Base-by-base conservation (phyloP, 2,329 filamentous ascomycete genomes). In the Ramularia collo-cygni region DNA sequence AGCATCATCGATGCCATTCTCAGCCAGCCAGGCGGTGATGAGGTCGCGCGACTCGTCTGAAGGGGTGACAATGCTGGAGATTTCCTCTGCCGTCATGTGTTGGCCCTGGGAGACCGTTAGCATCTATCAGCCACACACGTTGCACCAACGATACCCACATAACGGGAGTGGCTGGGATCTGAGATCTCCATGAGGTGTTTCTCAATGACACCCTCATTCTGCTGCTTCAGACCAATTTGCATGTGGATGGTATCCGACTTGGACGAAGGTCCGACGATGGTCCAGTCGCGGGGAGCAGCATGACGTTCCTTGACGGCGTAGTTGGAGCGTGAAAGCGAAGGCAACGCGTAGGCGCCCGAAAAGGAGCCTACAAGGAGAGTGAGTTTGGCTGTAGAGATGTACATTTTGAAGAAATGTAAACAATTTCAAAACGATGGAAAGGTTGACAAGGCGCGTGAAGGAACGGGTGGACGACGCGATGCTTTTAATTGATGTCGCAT, bases 141-240 rank as follows among this genome's bases (percentile, higher is more conserved):
- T 24, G 21, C 6, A 24, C 21, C 21, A 24, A 24, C 21, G 21
- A 10, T 24, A 24, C 21, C 10, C 21, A 24, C 36, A 48, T 78
- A 79, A 26, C 72, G 71, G 40, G 56, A 43, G 50, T 77, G 71
- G 9, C 61, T 62, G 7, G 75, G 75, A 45, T 75, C 66, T 8
- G 72, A 75, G 18, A 75, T 67, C 58, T 76, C 67, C 40, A 68
- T 64, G 4, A 79, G 62, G 49, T 77, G 74, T 44, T 67, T 65
- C 55, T 78, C 74, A 14, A 79, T 61, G 47, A 72, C 69, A 13
- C 67, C 65, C 41, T 77, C 75, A 30, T 71, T 70, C 42, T 67
- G 64, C 55, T 79, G 76, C 64, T 72, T 77, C 44, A 80, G 56
- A 19, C 71, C 76, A 52, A 79, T 78, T 35, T 76, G 70, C 33